A percentile compares a stretch with the other conserved stretches of the same genome.
These are phyloP conservation scores for Tetracladium setigerum DNA, from an alignment of 495 filamentous ascomycete genomes.

Conservation along the genomic window DNA sequence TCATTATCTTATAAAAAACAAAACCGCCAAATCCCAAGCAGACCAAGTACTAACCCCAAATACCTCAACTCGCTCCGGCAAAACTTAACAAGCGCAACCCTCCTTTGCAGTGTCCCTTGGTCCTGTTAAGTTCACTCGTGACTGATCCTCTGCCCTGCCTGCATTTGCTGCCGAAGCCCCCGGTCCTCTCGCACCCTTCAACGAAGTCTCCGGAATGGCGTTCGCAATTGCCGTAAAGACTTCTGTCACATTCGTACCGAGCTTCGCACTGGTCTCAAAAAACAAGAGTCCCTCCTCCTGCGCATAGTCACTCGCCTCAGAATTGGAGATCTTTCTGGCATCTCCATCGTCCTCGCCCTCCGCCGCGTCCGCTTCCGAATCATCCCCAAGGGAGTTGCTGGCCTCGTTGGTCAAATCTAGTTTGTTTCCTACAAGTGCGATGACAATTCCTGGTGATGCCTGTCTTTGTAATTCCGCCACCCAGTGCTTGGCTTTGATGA, in stretches of 20 bases:
- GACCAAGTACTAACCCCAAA: conserved; percentile 1
- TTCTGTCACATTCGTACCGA: conserved; percentile 83
- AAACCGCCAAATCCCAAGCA: conserved; percentile 9
- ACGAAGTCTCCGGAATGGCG: conserved; percentile 88
- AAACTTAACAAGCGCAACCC: conserved; percentile 74
- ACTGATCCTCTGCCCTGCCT: conserved; percentile 44
- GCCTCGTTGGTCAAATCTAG: conserved; percentile 71
- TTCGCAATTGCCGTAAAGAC: conserved; percentile 99
- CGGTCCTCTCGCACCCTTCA: conserved; percentile 74
- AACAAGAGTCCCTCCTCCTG: conserved; percentile 91
- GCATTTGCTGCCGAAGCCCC: conserved; percentile 47
- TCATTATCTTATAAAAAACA: conserved; percentile 9
- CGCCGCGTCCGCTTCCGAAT: conserved; percentile 32
- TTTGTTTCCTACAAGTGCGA: conserved; percentile 97
- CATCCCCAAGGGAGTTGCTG: conserved; percentile 24
- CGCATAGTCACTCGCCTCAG: conserved; percentile 87
- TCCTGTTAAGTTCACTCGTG: conserved; percentile 63
- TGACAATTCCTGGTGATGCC: conserved; percentile 95
- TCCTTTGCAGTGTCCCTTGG: conserved; percentile 64
- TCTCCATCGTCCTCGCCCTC: conserved; percentile 62
- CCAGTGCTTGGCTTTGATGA: conserved; percentile 97
- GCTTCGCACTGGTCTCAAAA: conserved; percentile 98
- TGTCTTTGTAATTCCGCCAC: conserved; percentile 96
- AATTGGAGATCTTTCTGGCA: conserved; percentile 76
- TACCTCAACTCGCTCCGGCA: neutral